Conservation (phyloP, 108 stramenopile species). For the Parietichytrium sp. region DNA sequence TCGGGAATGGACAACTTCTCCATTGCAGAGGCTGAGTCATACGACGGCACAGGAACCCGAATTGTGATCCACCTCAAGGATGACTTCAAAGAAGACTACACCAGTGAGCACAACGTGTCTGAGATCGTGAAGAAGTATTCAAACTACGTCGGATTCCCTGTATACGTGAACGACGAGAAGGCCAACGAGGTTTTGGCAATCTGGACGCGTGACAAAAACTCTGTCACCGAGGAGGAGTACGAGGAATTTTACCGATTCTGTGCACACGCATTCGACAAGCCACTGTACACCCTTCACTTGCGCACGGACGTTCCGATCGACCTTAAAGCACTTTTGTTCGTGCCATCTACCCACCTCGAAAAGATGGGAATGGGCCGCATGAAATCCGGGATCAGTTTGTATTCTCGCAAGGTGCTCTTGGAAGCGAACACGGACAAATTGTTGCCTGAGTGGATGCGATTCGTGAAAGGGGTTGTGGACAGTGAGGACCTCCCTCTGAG, state of each 20-base stretch:
- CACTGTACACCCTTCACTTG: slow-evolving; percentile 79
- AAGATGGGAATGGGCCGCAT: slow-evolving; percentile 98
- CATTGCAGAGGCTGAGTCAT: slow-evolving; percentile 57
- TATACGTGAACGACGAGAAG: slow-evolving; percentile 82
- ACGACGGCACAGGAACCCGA: slow-evolving; percentile 69
- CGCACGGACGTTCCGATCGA: slow-evolving; percentile 96
- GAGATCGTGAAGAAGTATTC: slow-evolving; percentile 88
- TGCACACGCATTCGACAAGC: slow-evolving; percentile 78
- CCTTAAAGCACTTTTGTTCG: slow-evolving; percentile 89
- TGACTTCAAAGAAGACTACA: slow-evolving; percentile 74
- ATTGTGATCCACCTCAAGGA: slow-evolving; percentile 83
- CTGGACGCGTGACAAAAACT: slow-evolving; percentile 83
- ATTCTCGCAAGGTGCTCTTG: slow-evolving; percentile 89
- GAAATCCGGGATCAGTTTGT: slow-evolving; percentile 90
- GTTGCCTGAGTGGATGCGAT: slow-evolving; percentile 96
- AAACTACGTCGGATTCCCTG: slow-evolving; percentile 97
- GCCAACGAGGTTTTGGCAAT: slow-evolving; percentile 94
- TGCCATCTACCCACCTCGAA: slow-evolving; percentile 90
- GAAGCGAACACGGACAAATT: slow-evolving; percentile 84
- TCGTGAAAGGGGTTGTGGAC: slow-evolving; percentile 93
- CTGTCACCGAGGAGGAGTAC: slow-evolving; percentile 85
- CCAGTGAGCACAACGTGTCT: slow-evolving; percentile 73
- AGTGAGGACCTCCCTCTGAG: slow-evolving; percentile 94
- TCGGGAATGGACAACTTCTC: slow-evolving; percentile 71
- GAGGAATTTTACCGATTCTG: slow-evolving; percentile 91